Base-by-base conservation (phyloP, 345 rosid species). In the Camelina hispida region DNA sequence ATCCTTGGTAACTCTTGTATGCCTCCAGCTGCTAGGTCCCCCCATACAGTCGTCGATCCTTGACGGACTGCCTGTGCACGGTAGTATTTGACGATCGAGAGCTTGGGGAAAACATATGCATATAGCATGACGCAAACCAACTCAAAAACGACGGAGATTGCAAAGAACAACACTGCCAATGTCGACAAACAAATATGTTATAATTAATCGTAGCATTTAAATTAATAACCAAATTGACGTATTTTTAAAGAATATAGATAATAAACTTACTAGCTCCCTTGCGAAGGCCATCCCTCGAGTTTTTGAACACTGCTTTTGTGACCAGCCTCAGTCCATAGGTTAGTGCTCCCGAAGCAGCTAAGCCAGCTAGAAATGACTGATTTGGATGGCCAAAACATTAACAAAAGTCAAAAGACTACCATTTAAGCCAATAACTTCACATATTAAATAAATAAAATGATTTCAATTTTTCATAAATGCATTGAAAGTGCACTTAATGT, bases 1-100 rank as follows among this genome's bases (percentile, higher is more conserved):
- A 3, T 46, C 3, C 9, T 46, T 46, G 50, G 50, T 46, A 6
- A 5, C 17, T 15, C 50, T 6, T 46, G 50, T 2, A 15, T 46
- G 18, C 94, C 98, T 46, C 85, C 98, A 23, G 98, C 96, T 4
- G 85, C 91, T 65, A 93, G 94, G 57, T 90, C 94, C 30, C 91
- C 87, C 20, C 81, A 47, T 59, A 93, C 96, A 44, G 91, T 93
- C 70, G 74, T 86, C 2, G 96, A 85, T 76, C 98, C 96, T 83
- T 93, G 93, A 2, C 79, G 69, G 4, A 93, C 85, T 4, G 94
- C 96, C 79, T 85, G 85, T 0, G 90, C 11, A 11, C 92, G 87
- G 69, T 85, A 93, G 75, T 87, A 85, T 60, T 85, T 87, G 65
- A 90, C 91, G 12, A 90, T 75, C 5, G 90, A 86, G 18, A 88